phyloP scores from a whole-genome alignment of 768 basidiomycete species.

The Erythrobasidium yunnanense region DNA sequence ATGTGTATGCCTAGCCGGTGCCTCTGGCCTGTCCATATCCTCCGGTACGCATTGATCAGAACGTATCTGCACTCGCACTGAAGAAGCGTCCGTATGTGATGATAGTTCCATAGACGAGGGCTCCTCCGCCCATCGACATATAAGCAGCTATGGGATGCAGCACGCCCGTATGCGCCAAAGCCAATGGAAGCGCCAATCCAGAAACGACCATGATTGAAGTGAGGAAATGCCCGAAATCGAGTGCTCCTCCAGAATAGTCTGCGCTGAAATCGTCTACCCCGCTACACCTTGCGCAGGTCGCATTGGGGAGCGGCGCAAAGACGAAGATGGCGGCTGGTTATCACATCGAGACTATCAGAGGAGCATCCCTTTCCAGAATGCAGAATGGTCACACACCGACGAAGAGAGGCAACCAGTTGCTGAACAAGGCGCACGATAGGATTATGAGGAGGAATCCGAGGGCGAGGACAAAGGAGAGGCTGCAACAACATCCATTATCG shows the following conservation, averaged over 20 bases:
- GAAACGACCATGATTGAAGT: slow-evolving; percentile 82
- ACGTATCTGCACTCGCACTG: slow-evolving; percentile 13
- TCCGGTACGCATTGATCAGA: too few relatives aligned
- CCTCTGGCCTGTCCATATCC: too few relatives aligned
- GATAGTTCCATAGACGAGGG: slow-evolving; percentile 40
- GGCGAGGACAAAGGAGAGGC: slow-evolving; percentile 87
- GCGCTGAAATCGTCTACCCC: slow-evolving; percentile 69
- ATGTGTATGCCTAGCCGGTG: too few relatives aligned
- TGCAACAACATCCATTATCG: not conserved
- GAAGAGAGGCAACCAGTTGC: slow-evolving; percentile 91
- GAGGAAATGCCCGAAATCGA: slow-evolving; percentile 89
- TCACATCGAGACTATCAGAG: not conserved
- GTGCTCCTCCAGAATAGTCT: slow-evolving; percentile 49
- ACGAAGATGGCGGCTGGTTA: slow-evolving; percentile 77
- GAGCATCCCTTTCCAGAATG: not conserved
- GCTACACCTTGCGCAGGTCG: slow-evolving; percentile 83
- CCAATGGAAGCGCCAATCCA: slow-evolving; percentile 82
- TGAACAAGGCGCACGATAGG: slow-evolving; percentile 87
- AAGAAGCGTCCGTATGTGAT: slow-evolving; percentile 17
- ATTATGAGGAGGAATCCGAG: slow-evolving; percentile 97
- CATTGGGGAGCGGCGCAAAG: slow-evolving; percentile 88
- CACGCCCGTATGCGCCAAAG: slow-evolving; percentile 80
- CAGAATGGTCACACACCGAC: slow-evolving; percentile 57
- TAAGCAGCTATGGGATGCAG: slow-evolving; percentile 71
- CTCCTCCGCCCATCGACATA: slow-evolving; percentile 93